These are phyloP conservation scores for Microstegium vimineum DNA, from an alignment of 176 grass and related monocot species.

Conservation along the genomic window DNA sequence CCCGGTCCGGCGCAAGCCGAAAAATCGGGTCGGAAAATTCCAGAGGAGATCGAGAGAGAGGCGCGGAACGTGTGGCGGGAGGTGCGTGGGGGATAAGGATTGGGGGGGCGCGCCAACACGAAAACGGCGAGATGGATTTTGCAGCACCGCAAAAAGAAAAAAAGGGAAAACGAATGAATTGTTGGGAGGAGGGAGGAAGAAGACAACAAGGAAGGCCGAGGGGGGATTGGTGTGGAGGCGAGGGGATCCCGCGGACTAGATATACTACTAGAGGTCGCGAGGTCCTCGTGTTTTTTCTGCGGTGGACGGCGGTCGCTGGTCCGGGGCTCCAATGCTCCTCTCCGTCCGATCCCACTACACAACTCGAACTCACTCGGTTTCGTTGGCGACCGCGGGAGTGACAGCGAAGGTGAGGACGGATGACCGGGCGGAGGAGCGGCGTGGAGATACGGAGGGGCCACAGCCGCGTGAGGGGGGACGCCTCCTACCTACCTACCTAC, in stretches of 20 bases:
- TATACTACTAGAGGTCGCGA: not conserved
- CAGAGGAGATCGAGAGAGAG: not conserved
- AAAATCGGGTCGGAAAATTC: not conserved
- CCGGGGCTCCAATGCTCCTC: too few species aligned
- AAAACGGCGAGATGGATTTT: not conserved
- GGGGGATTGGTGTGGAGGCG: not conserved
- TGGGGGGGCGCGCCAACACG: not conserved
- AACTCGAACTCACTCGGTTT: too few species aligned
- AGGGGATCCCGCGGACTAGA: not conserved
- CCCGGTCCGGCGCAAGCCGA: not conserved
- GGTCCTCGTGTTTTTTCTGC: not conserved
- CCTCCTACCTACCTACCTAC: too few species aligned
- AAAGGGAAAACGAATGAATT: not conserved
- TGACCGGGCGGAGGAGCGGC: too few species aligned
- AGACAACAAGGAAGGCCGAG: not conserved
- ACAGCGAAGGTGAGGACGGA: too few species aligned
- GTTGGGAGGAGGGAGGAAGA: not conserved
- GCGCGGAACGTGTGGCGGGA: constrained; percentile 30
- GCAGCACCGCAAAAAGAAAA: not conserved
- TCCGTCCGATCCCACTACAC: too few species aligned
- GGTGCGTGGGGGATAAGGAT: constrained; percentile 28
- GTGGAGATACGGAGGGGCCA: too few species aligned
- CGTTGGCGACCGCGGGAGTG: too few species aligned
- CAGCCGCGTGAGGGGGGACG: too few species aligned
- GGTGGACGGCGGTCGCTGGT: too few species aligned